These are phyloP conservation scores for Scheffersomyces stambukii DNA, from an alignment of 1,139 yeast species.

Conservation along the genomic window DNA sequence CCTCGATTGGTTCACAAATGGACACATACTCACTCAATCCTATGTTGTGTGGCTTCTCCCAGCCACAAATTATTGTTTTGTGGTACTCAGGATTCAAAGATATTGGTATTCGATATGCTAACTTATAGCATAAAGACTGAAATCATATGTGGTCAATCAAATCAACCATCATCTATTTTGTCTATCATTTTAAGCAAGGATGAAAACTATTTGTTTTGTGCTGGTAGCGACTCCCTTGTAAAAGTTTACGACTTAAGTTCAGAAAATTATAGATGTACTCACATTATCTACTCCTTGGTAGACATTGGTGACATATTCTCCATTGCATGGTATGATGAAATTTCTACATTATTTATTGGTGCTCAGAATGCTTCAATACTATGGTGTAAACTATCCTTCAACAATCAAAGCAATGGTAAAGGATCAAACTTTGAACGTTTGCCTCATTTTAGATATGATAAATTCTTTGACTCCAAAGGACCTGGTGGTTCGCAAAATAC, in stretches of 20 bases:
- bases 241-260: conserved; percentile 69
- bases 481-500: conserved; percentile 61
- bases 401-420: conserved; percentile 5
- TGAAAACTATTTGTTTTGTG: conserved; percentile 68
- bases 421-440: conserved; percentile 32
- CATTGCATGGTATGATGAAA: conserved; percentile 59
- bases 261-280: conserved; percentile 31
- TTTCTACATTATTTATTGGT: conserved; percentile 72
- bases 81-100: conserved; percentile 91
- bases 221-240: conserved; percentile 86
- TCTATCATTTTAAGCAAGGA: conserved; percentile 58
- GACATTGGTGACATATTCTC: conserved; percentile 96
- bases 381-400: conserved; percentile 49
- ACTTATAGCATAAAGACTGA: conserved; percentile 52
- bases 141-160: conserved; percentile 30
- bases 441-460: conserved; percentile 80
- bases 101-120: conserved; percentile 65
- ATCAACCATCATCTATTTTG: conserved; percentile 71
- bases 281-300: conserved; percentile 74
- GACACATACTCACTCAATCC: conserved; percentile 68
- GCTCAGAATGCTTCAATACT: conserved; percentile 88
- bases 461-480: conserved; percentile 86
- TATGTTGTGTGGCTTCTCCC: conserved; percentile 73
- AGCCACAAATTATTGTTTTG: conserved; percentile 62
- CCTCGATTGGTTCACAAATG: conserved; percentile 60